phyloP scores from a whole-genome alignment of 176 grass and related monocot species.

The Musa troglodytarum region DNA sequence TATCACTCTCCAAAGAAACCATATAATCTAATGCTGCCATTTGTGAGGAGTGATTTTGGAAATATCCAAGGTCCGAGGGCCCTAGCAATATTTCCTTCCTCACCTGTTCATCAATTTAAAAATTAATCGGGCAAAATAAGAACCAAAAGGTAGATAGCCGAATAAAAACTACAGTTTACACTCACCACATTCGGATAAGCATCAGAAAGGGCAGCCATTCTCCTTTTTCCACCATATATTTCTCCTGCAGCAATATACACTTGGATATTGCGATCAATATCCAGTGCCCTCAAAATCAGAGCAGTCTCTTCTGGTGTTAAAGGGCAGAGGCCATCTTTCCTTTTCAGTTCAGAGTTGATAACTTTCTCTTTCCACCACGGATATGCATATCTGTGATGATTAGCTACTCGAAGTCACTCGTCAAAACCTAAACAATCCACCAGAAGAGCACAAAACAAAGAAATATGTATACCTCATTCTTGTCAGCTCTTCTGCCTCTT shows the following conservation, averaged over 20 bases:
- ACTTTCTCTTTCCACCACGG: constrained; percentile 97
- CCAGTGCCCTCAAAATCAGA: constrained; percentile 69
- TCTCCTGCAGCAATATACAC: constrained; percentile 91
- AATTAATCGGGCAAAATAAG: background rate
- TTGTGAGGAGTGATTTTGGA: constrained; percentile 91
- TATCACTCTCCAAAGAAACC: constrained; percentile 80
- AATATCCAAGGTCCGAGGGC: constrained; percentile 68
- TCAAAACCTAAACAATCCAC: background rate
- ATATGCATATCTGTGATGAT: constrained; percentile 61
- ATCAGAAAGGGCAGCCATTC: constrained; percentile 66
- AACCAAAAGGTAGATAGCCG: background rate
- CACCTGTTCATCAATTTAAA: constrained; percentile 32
- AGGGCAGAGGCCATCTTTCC: constrained; percentile 78
- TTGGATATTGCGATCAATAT: constrained; percentile 66
- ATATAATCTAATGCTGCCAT: constrained; percentile 99
- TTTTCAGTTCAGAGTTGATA: constrained; percentile 73
- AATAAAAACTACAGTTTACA: background rate
- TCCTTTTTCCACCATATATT: constrained; percentile 60
- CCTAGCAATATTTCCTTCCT: constrained; percentile 75
- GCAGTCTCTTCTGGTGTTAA: constrained; percentile 84
- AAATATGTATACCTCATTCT: constrained; percentile 54
- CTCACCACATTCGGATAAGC: constrained; percentile 40
- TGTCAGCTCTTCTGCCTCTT: constrained; percentile 69
- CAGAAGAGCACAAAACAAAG: background rate
- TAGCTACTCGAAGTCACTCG: background rate